A percentile compares a stretch with the other conserved stretches of the same genome.
Conservation (phyloP, 208 protist genomes). For the Leishmania turanica region DNA sequence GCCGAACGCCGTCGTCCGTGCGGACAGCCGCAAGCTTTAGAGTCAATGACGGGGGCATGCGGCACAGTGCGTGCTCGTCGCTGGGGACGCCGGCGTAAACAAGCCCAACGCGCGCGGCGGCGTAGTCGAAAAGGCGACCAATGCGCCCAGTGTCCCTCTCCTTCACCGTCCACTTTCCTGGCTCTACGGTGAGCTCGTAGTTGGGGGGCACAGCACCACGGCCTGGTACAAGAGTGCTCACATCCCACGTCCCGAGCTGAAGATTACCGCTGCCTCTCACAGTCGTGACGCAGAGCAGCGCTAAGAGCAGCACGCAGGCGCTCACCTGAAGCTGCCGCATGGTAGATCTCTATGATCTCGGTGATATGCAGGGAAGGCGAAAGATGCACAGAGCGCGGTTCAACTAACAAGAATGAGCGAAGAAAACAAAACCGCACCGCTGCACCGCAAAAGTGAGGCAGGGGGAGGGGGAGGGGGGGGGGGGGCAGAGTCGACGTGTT, state of each 20-base stretch:
- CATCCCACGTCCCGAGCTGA: slow-evolving; percentile 25
- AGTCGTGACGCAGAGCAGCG: slow-evolving; percentile 1
- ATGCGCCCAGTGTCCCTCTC: slow-evolving; percentile 6
- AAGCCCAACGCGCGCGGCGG: slow-evolving; percentile 14
- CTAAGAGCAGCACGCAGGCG: background rate
- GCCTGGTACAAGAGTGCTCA: slow-evolving; percentile 32
- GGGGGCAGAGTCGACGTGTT: background rate
- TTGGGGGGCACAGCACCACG: slow-evolving; percentile 16
- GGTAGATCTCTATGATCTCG: background rate
- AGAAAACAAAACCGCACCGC: background rate
- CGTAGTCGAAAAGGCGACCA: slow-evolving; percentile 8
- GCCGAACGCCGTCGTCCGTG: slow-evolving; percentile 5
- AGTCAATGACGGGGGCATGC: background rate
- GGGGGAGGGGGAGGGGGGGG: background rate
- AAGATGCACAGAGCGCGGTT: background rate
- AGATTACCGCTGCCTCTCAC: background rate
- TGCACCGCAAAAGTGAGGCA: no score
- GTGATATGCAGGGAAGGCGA: background rate
- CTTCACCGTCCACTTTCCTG: slow-evolving; percentile 3
- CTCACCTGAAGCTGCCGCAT: background rate
- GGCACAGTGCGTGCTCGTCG: slow-evolving; percentile 16
- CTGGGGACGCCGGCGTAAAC: slow-evolving; percentile 21
- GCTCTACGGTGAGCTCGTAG: slow-evolving; percentile 16
- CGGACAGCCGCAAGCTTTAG: background rate
- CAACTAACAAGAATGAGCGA: background rate